A percentile compares a stretch with the other conserved stretches of the same genome.
Evolutionary conservation across 768 basidiomycete species (phyloP).

Genomic region (Russula abietina): DNA sequence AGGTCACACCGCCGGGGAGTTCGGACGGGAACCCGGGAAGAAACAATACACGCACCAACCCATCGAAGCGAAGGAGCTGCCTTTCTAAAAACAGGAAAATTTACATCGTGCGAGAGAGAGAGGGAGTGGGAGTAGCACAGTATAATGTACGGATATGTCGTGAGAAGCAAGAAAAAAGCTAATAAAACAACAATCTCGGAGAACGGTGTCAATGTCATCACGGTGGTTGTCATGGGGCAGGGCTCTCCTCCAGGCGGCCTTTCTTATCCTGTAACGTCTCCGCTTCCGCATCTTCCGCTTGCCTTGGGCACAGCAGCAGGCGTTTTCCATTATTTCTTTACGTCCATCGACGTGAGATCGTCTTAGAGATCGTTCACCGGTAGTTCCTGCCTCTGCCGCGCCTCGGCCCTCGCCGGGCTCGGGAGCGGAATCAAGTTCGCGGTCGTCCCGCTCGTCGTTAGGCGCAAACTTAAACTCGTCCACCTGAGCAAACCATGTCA

Average conservation of each 20-base stretch:
- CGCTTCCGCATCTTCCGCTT: constrained; percentile 42
- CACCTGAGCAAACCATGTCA: too few species aligned
- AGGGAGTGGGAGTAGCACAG: constrained; percentile 7
- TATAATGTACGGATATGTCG: constrained; percentile 10
- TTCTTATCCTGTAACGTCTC: constrained; percentile 55
- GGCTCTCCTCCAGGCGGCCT: constrained; percentile 45
- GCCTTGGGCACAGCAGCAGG: constrained; percentile 32
- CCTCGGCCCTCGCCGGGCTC: too few species aligned
- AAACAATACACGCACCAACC: constrained; percentile 64
- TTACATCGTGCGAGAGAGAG: too few species aligned
- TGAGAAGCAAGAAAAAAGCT: not conserved
- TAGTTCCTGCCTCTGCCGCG: constrained; percentile 31
- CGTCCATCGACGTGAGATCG: constrained; percentile 80
- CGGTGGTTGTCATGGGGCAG: constrained; percentile 24
- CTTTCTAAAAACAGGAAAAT: constrained; percentile 36
- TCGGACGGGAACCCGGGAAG: constrained; percentile 63
- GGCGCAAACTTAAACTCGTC: too few species aligned
- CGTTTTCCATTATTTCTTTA: constrained; percentile 73
- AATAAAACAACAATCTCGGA: not conserved
- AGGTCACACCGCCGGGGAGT: constrained; percentile 86
- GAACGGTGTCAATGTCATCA: too few species aligned
- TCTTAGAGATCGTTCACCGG: constrained; percentile 76
- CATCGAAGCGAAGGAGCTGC: constrained; percentile 41
- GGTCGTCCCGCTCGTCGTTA: too few species aligned
- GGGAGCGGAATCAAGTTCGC: constrained; percentile 50